Base-by-base conservation (phyloP, 1,284 basidiomycete species). In the Cryptococcus maquisensis region DNA sequence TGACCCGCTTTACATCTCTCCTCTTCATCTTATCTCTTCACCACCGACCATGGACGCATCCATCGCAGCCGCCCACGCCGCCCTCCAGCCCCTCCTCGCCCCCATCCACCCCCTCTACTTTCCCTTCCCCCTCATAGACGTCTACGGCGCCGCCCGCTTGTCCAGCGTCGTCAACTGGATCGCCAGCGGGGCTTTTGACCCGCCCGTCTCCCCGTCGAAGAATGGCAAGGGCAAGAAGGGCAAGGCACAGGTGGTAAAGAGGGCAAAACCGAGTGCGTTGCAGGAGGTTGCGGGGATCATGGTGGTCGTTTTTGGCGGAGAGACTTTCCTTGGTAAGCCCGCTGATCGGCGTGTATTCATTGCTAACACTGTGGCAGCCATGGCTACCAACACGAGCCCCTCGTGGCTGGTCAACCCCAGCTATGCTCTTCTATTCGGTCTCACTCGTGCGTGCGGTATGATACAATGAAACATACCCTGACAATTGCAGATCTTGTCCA, bases 271-370 rank as follows among this genome's bases (percentile, higher is more conserved):
- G 3, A 62, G 54, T 16, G 52, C 62, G 10, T 35, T 73, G 52
- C 72, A 74, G 52, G 75, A 77, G 53, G 55, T 65, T 7, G 49
- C 71, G 10, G 75, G 74, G 0, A 61, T 77, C n/a, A 39, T 71
- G 57, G 54, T 75, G 0, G 60, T 77, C 26, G 59, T 77, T 2
- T 77, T 74, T 59, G 75, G 75, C 16, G 73, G 72, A 20, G 75
- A 77, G 57, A 76, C 74, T 1, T 75, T 76, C 42, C 62, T 77
- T 0, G 58, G 74, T 75, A 47, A 63, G 73, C 61, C 43, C 21
- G 23, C 46, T 15, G 16, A 36, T 12, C 15, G 23, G 41, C 44
- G 21, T 16, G 7, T 4, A 13, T 39, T 37, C 5, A 50, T 13
- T 10, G 39, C 28, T 44, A 2, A 32, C 32, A 18, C 9, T 23